These are phyloP conservation scores for Aureobasidium sp. DNA, from an alignment of 2,329 filamentous ascomycete species.

Conservation along the genomic window DNA sequence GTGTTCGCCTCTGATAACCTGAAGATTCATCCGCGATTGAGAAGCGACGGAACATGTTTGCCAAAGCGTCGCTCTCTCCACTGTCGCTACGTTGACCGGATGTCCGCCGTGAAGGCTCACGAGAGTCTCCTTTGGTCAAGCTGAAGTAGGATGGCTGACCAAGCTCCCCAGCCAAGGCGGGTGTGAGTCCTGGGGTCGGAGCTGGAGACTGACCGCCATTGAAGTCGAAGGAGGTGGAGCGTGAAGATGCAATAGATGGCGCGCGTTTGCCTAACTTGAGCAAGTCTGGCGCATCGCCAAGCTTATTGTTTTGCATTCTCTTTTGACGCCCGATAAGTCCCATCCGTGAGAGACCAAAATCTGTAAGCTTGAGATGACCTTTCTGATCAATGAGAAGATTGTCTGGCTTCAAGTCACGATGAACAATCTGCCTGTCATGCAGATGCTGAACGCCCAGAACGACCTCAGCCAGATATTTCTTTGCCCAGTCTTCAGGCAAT, in stretches of 20 bases:
- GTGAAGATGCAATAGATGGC: constrained; percentile 78
- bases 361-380: constrained; percentile 91
- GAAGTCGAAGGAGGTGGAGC: constrained; percentile 89
- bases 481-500: constrained; percentile 93
- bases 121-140: constrained; percentile 53
- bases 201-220: constrained; percentile 73
- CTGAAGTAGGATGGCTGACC: constrained; percentile 91
- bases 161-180: constrained; percentile 61
- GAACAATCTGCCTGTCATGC: constrained; percentile 89
- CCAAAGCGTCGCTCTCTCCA: constrained; percentile 77
- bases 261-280: constrained; percentile 81
- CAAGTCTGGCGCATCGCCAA: constrained; percentile 81
- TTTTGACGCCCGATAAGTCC: constrained; percentile 95
- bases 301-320: constrained; percentile 69
- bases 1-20: constrained; percentile 43
- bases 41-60: constrained; percentile 74
- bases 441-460: constrained; percentile 95
- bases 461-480: constrained; percentile 94
- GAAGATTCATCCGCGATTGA: constrained; percentile 39
- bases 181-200: constrained; percentile 79
- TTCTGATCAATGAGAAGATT: constrained; percentile 96
- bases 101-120: constrained; percentile 57
- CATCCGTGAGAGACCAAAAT: constrained; percentile 96
- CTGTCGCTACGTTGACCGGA: constrained; percentile 88
- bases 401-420: constrained; percentile 93